Percentiles rank a stretch among this genome's conserved stretches.
phyloP scores from a whole-genome alignment of 2,329 filamentous ascomycete species.

The Colletotrichum zoysiae region DNA sequence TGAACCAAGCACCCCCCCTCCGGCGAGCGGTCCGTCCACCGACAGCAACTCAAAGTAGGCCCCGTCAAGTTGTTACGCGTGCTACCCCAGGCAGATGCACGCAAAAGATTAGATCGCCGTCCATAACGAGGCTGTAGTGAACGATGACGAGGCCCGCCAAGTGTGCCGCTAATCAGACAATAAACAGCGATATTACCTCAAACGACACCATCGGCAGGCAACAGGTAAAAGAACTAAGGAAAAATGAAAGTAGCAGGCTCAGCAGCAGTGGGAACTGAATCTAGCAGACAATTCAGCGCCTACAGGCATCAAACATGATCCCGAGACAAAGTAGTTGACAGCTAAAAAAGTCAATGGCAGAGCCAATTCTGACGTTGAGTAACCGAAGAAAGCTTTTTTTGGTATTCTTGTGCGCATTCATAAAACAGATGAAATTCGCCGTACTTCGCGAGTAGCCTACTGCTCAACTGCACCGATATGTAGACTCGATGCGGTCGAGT shows the following conservation, averaged over 20 bases:
- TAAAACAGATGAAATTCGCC: constrained; percentile 13
- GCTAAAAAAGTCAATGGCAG: constrained; percentile 1
- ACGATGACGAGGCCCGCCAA: constrained; percentile 9
- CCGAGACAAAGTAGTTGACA: neutral
- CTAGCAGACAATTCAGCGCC: neutral
- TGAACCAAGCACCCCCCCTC: constrained; percentile 16
- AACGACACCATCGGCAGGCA: neutral
- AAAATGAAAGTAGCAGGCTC: constrained; percentile 19
- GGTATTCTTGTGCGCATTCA: constrained; percentile 21
- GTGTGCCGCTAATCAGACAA: constrained; percentile 13
- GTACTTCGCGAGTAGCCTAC: constrained; percentile 13
- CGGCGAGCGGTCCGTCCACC: constrained; percentile 11
- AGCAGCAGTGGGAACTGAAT: neutral
- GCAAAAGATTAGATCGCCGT: constrained; percentile 31
- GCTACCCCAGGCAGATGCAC: constrained; percentile 31
- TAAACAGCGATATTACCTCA: neutral
- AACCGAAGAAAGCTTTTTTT: constrained; percentile 17
- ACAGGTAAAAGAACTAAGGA: constrained; percentile 13
- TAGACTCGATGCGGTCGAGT: constrained; percentile 6
- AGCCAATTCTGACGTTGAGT: neutral
- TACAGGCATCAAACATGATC: neutral
- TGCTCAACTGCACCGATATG: constrained; percentile 3
- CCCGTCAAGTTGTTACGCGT: constrained; percentile 22
- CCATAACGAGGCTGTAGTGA: constrained; percentile 19
- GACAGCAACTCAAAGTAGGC: constrained; percentile 12